A percentile compares a stretch with the other conserved stretches of the same genome.
phyloP scores from a whole-genome alignment of 306 rosid species.

The Argentina anserina region DNA sequence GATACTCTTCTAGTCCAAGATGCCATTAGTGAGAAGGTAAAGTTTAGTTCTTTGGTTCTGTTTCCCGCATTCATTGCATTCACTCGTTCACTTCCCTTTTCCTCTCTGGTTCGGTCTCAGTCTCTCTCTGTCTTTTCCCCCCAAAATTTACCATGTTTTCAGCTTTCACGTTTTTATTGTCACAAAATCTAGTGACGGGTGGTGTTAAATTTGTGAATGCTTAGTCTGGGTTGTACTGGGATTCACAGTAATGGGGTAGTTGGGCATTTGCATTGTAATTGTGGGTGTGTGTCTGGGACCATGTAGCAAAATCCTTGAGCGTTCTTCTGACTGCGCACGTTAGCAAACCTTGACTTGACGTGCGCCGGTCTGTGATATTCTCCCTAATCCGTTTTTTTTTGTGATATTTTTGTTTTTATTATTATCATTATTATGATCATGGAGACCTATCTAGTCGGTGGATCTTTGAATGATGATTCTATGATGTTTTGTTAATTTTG shows the following conservation, averaged over 20 bases:
- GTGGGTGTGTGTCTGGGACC: conserved; percentile 19
- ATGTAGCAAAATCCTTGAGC: background rate
- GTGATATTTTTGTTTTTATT: background rate
- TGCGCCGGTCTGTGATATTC: background rate
- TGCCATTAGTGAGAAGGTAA: conserved; percentile 96
- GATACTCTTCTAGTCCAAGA: conserved; percentile 97
- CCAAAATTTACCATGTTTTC: background rate
- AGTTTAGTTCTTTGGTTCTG: background rate
- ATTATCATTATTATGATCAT: background rate
- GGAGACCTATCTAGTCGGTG: background rate
- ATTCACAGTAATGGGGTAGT: conserved; percentile 2
- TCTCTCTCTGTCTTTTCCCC: background rate
- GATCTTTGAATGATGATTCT: background rate
- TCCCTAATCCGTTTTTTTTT: background rate
- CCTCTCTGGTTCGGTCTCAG: no score
- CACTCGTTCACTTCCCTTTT: background rate
- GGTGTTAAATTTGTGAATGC: conserved; percentile 8
- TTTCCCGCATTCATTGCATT: background rate
- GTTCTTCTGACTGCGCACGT: conserved; percentile 13
- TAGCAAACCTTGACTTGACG: conserved; percentile 5
- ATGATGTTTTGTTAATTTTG: background rate
- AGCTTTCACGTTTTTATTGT: background rate
- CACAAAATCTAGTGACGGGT: conserved; percentile 7
- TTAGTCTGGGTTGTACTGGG: conserved; percentile 3
- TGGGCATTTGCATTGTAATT: conserved; percentile 14